Evolutionary conservation across 2,329 filamentous ascomycete genomes (phyloP), one percentile per base, ranked within the genome.

Genomic region (Lojkania enalia): DNA sequence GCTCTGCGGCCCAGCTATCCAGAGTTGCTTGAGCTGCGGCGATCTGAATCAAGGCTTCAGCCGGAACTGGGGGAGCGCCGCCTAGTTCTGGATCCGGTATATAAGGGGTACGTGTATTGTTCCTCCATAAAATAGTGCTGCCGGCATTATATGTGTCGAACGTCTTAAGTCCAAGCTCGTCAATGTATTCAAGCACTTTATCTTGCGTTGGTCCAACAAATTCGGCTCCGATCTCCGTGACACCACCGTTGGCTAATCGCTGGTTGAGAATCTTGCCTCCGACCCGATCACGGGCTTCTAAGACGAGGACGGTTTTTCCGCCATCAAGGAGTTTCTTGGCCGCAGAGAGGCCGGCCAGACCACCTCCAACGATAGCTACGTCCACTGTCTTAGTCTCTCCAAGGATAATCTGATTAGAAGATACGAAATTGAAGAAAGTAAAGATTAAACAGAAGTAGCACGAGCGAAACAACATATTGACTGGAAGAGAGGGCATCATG

Each of bases 251-350:
- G n/a, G 44, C 42, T 16, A 60, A 36, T 16, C 39, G 46, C 7
- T 44, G 18, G 20, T 57, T 60, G 16, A 46, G 77, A 0, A 75
- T 78, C 60, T 81, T 81, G 5, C 79, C 78, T 0, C 78, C 78
- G 0, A 80, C 74, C 0, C 75, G 70, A 30, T 77, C 68, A 3
- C 73, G 66, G 1, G 77, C 77, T 51, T 81, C 79, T 1, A 81
- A 60, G 0, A 81, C 67, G 0, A 74, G 44, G n/a, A 67, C 64
- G 0, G 68, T 69, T 4, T 75, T 56, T 1, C 73, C 72, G 0
- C 67, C 66, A 1, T 57, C 39, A 3, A 68, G 56, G 2, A 76
- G 7, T 73, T 65, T 14, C 67, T 71, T 14, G 1, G 59, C 55
- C 16, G 63, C 54, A 3, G 27, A 31, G 16, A 57, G 45, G 2